Conservation (phyloP, 2,329 filamentous ascomycete genomes). For the Venturia pyrina region DNA sequence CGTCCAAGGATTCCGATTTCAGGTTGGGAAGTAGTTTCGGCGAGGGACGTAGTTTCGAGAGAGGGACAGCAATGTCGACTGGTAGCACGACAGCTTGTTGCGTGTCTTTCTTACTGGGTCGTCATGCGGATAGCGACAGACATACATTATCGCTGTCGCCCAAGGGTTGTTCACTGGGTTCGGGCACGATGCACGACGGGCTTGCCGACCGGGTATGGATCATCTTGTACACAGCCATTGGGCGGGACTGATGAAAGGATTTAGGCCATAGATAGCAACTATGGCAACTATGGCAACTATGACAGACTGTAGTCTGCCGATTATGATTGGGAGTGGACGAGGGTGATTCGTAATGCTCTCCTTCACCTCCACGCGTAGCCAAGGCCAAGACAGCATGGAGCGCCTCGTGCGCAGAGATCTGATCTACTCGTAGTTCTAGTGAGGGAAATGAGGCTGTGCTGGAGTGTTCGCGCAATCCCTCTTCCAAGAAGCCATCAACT, state of each 20-base stretch:
- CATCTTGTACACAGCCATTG: neutral
- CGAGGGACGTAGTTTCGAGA: neutral
- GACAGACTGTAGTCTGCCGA: neutral
- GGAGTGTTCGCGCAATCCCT: neutral
- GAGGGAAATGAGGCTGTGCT: neutral
- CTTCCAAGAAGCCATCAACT: neutral
- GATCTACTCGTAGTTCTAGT: no score
- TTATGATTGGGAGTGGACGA: neutral
- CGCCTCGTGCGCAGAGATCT: neutral
- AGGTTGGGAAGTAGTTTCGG: neutral
- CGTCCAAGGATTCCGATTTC: neutral
- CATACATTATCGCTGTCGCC: neutral
- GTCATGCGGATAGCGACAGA: neutral
- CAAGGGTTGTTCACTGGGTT: neutral
- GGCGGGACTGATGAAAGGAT: neutral
- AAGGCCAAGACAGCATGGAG: neutral
- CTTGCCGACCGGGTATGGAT: neutral
- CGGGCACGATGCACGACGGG: neutral
- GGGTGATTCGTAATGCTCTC: neutral
- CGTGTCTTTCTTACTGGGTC: neutral
- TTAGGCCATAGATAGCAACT: neutral
- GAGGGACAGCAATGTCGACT: neutral
- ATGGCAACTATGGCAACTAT: no score
- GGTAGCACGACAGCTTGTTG: neutral
- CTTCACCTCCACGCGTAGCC: neutral